Conservation (phyloP, 1,284 basidiomycete species). For the Phaffia rhodozyma region DNA sequence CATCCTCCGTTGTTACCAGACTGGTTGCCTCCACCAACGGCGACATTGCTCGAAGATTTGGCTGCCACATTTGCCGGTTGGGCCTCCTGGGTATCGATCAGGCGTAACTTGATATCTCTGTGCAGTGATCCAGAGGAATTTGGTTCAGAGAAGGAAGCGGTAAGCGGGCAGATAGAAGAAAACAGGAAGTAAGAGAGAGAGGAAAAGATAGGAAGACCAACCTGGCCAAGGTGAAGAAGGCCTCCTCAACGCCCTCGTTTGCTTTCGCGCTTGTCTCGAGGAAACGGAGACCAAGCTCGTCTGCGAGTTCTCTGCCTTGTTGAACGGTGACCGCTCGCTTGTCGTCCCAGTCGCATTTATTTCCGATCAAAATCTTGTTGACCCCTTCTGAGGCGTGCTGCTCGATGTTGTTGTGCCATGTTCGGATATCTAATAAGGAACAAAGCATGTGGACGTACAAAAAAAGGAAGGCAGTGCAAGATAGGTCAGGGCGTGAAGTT, state of each 20-base stretch:
- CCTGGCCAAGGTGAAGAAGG: constrained; percentile 95
- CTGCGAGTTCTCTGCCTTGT: constrained; percentile 58
- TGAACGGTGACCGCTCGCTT: constrained; percentile 75
- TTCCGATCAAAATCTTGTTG: constrained; percentile 97
- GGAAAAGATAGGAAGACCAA: constrained; percentile 38
- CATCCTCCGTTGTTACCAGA: constrained; percentile 26
- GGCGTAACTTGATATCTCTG: constrained; percentile 90
- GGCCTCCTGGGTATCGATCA: constrained; percentile 80
- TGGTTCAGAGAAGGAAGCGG: not conserved
- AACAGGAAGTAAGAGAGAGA: not conserved
- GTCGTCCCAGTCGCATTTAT: constrained; percentile 98
- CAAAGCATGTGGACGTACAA: not conserved
- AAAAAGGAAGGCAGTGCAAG: not conserved
- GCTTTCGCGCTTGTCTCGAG: constrained; percentile 98
- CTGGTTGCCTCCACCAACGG: constrained; percentile 21
- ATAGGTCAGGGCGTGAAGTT: constrained; percentile 13
- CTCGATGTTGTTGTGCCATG: constrained; percentile 97
- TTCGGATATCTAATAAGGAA: constrained; percentile 69
- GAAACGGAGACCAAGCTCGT: constrained; percentile 79
- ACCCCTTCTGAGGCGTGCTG: constrained; percentile 98
- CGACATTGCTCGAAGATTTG: constrained; percentile 27
- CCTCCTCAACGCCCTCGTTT: constrained; percentile 96
- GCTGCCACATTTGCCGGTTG: constrained; percentile 41
- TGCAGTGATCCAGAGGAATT: not conserved
- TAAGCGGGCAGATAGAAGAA: not conserved